Evolutionary conservation across 169 alveolate species (phyloP).

Genomic region (Cyclospora cayetanensis): DNA sequence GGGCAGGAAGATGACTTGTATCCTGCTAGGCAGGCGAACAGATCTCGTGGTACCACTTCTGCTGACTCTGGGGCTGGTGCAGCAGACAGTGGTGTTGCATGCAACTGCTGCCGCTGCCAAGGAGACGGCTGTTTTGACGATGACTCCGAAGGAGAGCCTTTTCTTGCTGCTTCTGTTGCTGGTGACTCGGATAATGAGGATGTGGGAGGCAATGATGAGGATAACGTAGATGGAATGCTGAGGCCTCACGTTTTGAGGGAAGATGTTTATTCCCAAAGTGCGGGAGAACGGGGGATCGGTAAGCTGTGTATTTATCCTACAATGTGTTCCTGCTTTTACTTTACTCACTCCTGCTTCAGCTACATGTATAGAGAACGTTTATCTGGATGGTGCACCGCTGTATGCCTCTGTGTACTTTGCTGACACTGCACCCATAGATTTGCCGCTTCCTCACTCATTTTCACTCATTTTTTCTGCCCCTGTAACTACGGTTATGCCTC

Average conservation of each 20-base stretch:
- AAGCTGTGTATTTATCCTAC: too few species aligned
- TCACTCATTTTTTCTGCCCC: too few species aligned
- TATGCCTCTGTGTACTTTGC: too few species aligned
- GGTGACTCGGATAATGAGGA: background rate
- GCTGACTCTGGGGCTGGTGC: constrained; percentile 6
- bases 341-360: too few species aligned
- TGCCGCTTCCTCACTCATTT: too few species aligned
- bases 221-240: constrained; percentile 53
- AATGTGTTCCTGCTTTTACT: too few species aligned
- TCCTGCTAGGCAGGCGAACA: background rate
- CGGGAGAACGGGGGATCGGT: background rate
- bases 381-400: too few species aligned
- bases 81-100: background rate
- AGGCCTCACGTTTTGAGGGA: constrained; percentile 16
- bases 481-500: background rate
- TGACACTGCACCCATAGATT: too few species aligned
- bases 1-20: background rate
- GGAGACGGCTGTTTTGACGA: background rate
- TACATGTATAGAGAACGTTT: too few species aligned
- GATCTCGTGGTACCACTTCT: background rate
- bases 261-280: constrained; percentile 25
- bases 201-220: constrained; percentile 6
- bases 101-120: constrained; percentile 19
- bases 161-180: background rate
- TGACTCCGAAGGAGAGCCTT: background rate